These are phyloP conservation scores for sorghum (Sorghum bicolor) DNA, from an alignment of 176 grass and related monocot genomes.

Conservation along the genomic window Sorghum_bicolor_NCBIv3 NC_012872.2:66662501-66663000, in stretches of 20 bases:
- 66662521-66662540: conserved; percentile 46
- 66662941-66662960: conserved; percentile 92
- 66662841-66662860: conserved; percentile 92
- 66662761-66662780: conserved; percentile 14
- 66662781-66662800: not conserved
- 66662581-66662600: conserved; percentile 15
- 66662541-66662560: conserved; percentile 23
- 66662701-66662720: conserved; percentile 84
- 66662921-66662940: conserved; percentile 66
- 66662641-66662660: conserved; percentile 98
- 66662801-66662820: not conserved
- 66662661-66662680: conserved; percentile 86
- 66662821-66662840: conserved; percentile 86
- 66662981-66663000: conserved; percentile 26
- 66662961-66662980: conserved; percentile 97
- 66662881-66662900: conserved; percentile 96
- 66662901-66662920: conserved; percentile 98
- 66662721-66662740: conserved; percentile 91
- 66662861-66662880: conserved; percentile 95
- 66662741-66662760: conserved; percentile 47
- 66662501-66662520: conserved; percentile 64
- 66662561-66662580: conserved; percentile 42
- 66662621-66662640: conserved; percentile 79
- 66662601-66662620: conserved; percentile 45
- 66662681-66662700: conserved; percentile 83